A percentile compares a stretch with the other conserved stretches of the same genome.
phyloP scores from a whole-genome alignment of 106 monocot genomes.

The Gastrodia elata region DNA sequence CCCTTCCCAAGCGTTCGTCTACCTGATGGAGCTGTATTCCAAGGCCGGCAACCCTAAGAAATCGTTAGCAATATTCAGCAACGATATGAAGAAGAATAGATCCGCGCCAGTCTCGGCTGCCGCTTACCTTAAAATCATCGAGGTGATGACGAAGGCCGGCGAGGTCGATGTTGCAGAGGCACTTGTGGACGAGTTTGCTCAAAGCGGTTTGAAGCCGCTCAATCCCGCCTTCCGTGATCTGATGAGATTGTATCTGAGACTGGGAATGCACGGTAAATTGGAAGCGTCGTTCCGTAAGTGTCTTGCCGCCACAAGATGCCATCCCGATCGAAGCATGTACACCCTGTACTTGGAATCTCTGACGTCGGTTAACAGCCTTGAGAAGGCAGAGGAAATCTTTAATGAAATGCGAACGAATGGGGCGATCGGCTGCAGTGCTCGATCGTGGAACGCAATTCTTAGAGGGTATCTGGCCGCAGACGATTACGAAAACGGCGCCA shows the following conservation, averaged over 20 bases:
- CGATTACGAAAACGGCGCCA: conserved; percentile 58
- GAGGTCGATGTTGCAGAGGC: conserved; percentile 49
- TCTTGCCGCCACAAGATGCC: conserved; percentile 31
- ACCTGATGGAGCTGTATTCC: conserved; percentile 69
- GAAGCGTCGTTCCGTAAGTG: conserved; percentile 48
- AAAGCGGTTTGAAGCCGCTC: conserved; percentile 62
- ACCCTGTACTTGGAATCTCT: conserved; percentile 74
- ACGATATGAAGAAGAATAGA: conserved; percentile 34
- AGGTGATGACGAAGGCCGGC: conserved; percentile 57
- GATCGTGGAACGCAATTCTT: conserved; percentile 63
- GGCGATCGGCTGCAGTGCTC: conserved; percentile 42
- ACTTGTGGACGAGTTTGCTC: conserved; percentile 49
- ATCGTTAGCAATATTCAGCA: conserved; percentile 70
- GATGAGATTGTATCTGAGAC: conserved; percentile 63
- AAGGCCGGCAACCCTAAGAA: conserved; percentile 58
- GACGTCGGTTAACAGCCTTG: conserved; percentile 35
- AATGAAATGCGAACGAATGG: conserved; percentile 57
- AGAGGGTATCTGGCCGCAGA: conserved; percentile 49
- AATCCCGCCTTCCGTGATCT: conserved; percentile 58
- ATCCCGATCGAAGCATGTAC: conserved; percentile 49
- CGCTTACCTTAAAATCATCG: conserved; percentile 78
- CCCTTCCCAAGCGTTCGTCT: conserved; percentile 73
- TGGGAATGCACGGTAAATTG: conserved; percentile 55
- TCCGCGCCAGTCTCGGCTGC: conserved; percentile 22
- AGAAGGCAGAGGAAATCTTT: conserved; percentile 73